These are phyloP conservation scores for Athelia psychrophila DNA, from an alignment of 1,284 basidiomycete genomes.

Conservation along the genomic window DNA sequence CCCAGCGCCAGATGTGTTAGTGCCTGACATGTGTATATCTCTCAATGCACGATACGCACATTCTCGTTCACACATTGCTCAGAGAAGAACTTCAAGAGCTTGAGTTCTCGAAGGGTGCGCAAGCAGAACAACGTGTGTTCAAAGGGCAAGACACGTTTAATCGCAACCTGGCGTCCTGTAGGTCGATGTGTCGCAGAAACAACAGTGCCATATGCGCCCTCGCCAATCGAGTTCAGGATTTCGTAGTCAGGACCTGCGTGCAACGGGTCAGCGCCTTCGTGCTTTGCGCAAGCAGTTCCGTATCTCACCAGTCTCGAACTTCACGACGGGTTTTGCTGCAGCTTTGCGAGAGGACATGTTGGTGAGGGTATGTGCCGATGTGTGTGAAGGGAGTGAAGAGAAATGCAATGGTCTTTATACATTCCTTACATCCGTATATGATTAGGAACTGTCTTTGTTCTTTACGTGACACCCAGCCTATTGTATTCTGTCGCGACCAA, in stretches of 20 bases:
- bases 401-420: not conserved
- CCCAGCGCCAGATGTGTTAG: constrained; percentile 1
- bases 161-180: constrained; percentile 65
- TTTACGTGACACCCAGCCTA: constrained; percentile 14
- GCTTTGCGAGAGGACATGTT: constrained; percentile 45
- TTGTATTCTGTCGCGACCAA: constrained; percentile 12
- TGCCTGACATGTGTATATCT: constrained; percentile 1
- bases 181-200: constrained; percentile 67
- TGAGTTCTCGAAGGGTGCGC: constrained; percentile 76
- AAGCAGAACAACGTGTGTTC: constrained; percentile 81
- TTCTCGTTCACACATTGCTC: constrained; percentile 81
- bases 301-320: constrained; percentile 63
- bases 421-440: not conserved
- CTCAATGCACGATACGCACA: constrained; percentile 28
- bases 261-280: constrained; percentile 10
- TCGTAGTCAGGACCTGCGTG: constrained; percentile 69
- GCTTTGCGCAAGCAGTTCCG: constrained; percentile 1
- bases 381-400: constrained; percentile 5
- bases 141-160: constrained; percentile 84
- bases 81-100: constrained; percentile 83
- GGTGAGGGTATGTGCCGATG: constrained; percentile 15
- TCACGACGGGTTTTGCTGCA: constrained; percentile 49
- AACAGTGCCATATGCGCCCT: constrained; percentile 78
- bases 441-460: constrained; percentile 12
- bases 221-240: constrained; percentile 70